Evolutionary conservation across 176 grass and related monocot species (phyloP), one percentile per base, ranked within the genome.

Genomic region (Cenchrus purpureus): DNA sequence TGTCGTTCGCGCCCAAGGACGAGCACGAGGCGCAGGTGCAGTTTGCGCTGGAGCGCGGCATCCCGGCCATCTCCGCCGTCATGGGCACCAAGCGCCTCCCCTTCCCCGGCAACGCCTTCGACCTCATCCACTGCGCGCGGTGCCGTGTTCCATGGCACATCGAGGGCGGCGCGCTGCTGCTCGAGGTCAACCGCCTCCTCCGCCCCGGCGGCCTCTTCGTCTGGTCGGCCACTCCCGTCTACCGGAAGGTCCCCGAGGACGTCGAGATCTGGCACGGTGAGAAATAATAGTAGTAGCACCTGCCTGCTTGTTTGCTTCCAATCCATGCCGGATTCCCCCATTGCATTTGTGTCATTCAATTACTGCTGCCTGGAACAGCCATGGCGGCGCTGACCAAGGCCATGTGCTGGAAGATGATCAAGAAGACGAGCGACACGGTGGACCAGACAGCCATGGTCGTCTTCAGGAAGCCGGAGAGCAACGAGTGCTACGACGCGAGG

Each of bases 11-110:
- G 51, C 96, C 96, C 53, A 98, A 95, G 48, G 96, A 95, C 78
- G 96, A 98, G 92, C 93, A 98, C 83, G 96, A 94, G 87, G 96
- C 96, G 76, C 96, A 98, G 83, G 93, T 95, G 45, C 93, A 98
- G 78, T 92, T 95, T 81, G 96, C 91, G 78, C 90, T 98, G 46
- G 91, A 98, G 83, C 86, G 93, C 19, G 96, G 93, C 32, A 94
- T 98, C 83, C 96, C 91, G 42, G 93, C 96, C 22, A 83, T 98
- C 57, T 90, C 93, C 57, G 89, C 93, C 16, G 93, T 95, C 56
- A 98, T 98, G 96, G 96, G 96, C 70, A 94, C 96, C 34, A 66
- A 86, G 66, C 85, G 96, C 7, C 91, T 98, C 32, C 91, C 96
- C 2, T 98, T 90, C 78, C 96, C 93, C 17, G 78, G 96, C 25